Conservation (phyloP, 768 basidiomycete species). For the Tricholoma furcatifolium region DNA sequence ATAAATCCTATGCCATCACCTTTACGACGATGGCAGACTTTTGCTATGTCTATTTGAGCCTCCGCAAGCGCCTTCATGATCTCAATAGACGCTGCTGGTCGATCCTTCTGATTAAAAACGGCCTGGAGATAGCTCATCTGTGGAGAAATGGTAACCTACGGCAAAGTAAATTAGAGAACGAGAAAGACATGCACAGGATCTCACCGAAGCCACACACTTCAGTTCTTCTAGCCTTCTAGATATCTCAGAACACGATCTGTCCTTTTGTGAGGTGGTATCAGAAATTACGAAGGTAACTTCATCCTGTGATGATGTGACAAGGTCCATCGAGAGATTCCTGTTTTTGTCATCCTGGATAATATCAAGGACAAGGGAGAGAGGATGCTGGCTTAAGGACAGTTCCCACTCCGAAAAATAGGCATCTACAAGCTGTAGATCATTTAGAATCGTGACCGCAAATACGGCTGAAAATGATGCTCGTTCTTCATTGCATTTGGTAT, state of each 20-base stretch:
- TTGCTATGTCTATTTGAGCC: conserved; percentile 1
- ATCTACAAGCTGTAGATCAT: conserved; percentile 7
- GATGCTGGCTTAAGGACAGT: not conserved
- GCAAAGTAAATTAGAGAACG: not conserved
- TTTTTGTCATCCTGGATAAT: not conserved
- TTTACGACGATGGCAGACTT: not conserved
- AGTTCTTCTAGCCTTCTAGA: not conserved
- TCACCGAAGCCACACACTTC: not conserved
- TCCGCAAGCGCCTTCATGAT: not conserved
- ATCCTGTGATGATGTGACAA: conserved; percentile 3
- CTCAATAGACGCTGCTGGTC: not conserved
- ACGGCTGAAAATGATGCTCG: not conserved
- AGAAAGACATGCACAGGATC: not conserved
- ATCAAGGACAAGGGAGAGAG: conserved; percentile 1
- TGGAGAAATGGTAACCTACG: not conserved
- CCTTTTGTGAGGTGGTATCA: not conserved
- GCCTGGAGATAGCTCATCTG: conserved; percentile 6
- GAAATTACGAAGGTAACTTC: conserved; percentile 4
- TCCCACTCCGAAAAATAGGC: not conserved
- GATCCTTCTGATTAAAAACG: not conserved
- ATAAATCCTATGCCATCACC: conserved; percentile 1
- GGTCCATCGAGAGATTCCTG: not conserved
- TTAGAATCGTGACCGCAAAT: conserved; percentile 7
- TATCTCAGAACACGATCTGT: not conserved
- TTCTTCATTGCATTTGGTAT: not conserved